phyloP scores from a whole-genome alignment of 2,329 filamentous ascomycete genomes.

The Alternaria sp. region DNA sequence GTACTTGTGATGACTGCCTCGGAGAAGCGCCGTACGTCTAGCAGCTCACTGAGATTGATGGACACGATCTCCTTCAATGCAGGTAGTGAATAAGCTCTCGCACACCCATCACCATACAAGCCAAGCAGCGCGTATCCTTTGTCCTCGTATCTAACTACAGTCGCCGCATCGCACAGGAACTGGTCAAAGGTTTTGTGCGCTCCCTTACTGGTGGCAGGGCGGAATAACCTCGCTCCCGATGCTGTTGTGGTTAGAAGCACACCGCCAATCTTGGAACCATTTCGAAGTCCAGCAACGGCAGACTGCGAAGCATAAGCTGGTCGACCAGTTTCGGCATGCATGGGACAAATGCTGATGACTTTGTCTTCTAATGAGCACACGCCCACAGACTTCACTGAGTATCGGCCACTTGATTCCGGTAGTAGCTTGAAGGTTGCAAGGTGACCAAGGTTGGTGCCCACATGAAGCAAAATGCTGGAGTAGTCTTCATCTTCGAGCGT shows the following conservation, averaged over 20 bases:
- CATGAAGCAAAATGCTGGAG: constrained; percentile 91
- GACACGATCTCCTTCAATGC: constrained; percentile 83
- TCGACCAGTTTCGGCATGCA: constrained; percentile 79
- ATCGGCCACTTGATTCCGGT: constrained; percentile 73
- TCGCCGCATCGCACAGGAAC: constrained; percentile 80
- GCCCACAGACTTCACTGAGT: constrained; percentile 77
- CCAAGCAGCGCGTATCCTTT: constrained; percentile 82
- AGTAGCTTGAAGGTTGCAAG: constrained; percentile 90
- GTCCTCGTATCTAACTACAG: constrained; percentile 76
- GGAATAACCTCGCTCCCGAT: constrained; percentile 85
- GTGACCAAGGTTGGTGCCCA: constrained; percentile 85
- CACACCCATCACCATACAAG: constrained; percentile 82
- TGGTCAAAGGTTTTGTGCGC: constrained; percentile 90
- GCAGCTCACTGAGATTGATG: constrained; percentile 68
- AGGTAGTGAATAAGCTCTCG: constrained; percentile 86
- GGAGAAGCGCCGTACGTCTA: constrained; percentile 77
- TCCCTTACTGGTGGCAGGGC: constrained; percentile 84
- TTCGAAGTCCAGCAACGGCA: constrained; percentile 78
- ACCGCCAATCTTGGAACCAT: constrained; percentile 78
- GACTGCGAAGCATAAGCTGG: constrained; percentile 78
- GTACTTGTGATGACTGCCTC: constrained; percentile 76
- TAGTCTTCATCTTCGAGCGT: constrained; percentile 93
- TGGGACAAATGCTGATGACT: constrained; percentile 80
- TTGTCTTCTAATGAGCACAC: constrained; percentile 70
- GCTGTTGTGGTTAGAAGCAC: constrained; percentile 79